These are phyloP conservation scores for Macrolepiota dolichaula DNA, from an alignment of 768 basidiomycete species.

Conservation along the genomic window DNA sequence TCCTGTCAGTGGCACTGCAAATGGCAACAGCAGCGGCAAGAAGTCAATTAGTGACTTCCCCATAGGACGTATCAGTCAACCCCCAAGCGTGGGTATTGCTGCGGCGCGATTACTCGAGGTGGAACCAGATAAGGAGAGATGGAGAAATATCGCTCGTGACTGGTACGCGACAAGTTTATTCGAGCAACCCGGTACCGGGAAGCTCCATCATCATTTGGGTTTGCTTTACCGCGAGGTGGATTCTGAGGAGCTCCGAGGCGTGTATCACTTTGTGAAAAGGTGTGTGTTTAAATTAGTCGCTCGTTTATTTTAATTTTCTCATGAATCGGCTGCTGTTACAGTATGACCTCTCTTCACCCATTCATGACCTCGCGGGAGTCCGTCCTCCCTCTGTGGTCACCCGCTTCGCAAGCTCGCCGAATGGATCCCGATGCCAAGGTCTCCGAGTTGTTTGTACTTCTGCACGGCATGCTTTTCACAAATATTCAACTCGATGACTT, in stretches of 20 bases:
- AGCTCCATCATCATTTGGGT: slow-evolving; percentile 92
- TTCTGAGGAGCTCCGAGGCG: slow-evolving; percentile 74
- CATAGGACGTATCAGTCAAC: slow-evolving; percentile 55
- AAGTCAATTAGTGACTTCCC: slow-evolving; percentile 48
- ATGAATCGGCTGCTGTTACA: slow-evolving; percentile 28
- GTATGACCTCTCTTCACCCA: slow-evolving; percentile 89
- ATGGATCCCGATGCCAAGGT: slow-evolving; percentile 70
- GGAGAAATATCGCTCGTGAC: slow-evolving; percentile 84
- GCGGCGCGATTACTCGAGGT: slow-evolving; percentile 82
- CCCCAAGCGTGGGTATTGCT: slow-evolving; percentile 79
- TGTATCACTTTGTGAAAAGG: slow-evolving; percentile 97
- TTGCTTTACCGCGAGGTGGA: slow-evolving; percentile 81
- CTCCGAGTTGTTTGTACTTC: slow-evolving; percentile 81
- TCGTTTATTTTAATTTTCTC: slow-evolving; percentile 6
- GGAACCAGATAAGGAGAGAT: slow-evolving; percentile 88
- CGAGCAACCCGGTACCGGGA: slow-evolving; percentile 90
- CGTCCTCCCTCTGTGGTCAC: slow-evolving; percentile 84
- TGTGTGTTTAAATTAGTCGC: slow-evolving; percentile 29
- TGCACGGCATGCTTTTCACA: slow-evolving; percentile 98
- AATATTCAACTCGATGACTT: slow-evolving; percentile 95
- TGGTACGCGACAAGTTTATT: slow-evolving; percentile 90
- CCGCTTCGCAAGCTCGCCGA: slow-evolving; percentile 66
- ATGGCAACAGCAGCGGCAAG: slow-evolving; percentile 4
- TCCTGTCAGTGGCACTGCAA: slow-evolving; percentile 19
- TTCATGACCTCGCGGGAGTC: slow-evolving; percentile 89